Base-by-base conservation (phyloP, 805 yeast genomes). In the Sugiyamaella boreocaroliniensis region DNA sequence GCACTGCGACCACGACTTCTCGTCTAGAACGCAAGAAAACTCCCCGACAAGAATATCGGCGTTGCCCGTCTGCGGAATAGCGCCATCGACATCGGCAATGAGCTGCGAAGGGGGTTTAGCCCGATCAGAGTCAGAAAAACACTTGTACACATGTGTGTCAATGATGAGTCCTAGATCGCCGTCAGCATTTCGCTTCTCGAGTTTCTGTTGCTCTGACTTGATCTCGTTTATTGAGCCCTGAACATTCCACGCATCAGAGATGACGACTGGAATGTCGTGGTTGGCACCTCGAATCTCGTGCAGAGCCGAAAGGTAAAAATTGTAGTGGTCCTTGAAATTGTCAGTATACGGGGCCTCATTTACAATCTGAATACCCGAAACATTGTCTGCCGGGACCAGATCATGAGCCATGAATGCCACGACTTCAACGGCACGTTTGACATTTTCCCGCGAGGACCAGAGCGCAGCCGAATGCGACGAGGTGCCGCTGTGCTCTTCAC, bases 191-290 rank as follows among this genome's bases (percentile, higher is more conserved):
- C n/a, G 37, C 37, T 32, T 32, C 8, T 10, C 37, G 4, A 80
- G 58, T 15, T 49, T 18, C 12, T 47, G 34, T 50, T 56, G 51
- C 40, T 76, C 75, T 34, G 70, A 64, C 48, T 76, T 76, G 8
- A 88, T 67, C 83, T 85, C 86, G 55, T 81, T 72, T 20, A 76
- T 82, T 87, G 89, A 87, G 64, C 80, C 86, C 58, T 78, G 78
- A 4, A 93, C 78, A 83, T 89, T 84, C 98, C 98, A 93, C 2
- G 96, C 96, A 65, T 92, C 98, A 1, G 96, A 87, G 37, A 92
- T 85, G 15, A 86, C 71, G 5, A 92, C 73, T 0, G 96, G 96
- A 34, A 89, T 68, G 1, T 68, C 68, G 1, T 66, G 47, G 63
- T 87, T 85, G 14, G 74, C 71, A 18, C 68, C 64, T 29, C 92